Evolutionary conservation across 2,329 filamentous ascomycete genomes (phyloP).

Genomic region (Apiospora malaysiana): DNA sequence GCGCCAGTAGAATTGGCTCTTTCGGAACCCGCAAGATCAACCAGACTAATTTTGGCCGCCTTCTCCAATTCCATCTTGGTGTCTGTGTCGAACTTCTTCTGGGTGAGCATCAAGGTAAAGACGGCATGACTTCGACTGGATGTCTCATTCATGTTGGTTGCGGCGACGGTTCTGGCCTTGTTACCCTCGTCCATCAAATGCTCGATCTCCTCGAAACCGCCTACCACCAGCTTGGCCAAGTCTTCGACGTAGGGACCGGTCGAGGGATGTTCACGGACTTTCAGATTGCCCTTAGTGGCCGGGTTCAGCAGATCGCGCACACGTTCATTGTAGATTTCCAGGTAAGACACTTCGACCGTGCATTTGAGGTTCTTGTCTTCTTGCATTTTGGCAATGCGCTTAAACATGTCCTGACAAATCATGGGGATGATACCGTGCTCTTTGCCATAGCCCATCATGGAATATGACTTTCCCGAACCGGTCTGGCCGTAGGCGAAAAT

Average conservation of each 20-base stretch:
- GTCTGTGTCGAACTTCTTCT: slow-evolving; percentile 88
- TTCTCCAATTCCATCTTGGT: slow-evolving; percentile 98
- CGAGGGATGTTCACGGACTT: slow-evolving; percentile 96
- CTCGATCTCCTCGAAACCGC: slow-evolving; percentile 94
- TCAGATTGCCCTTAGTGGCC: slow-evolving; percentile 92
- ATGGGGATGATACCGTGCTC: slow-evolving; percentile 95
- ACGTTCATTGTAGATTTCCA: slow-evolving; percentile 99
- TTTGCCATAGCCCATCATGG: slow-evolving; percentile 99
- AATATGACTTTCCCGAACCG: slow-evolving; percentile 97
- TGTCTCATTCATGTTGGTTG: slow-evolving; percentile 99
- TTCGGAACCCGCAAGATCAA: slow-evolving; percentile 97
- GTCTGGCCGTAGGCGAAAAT: slow-evolving; percentile 99
- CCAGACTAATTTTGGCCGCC: slow-evolving; percentile 95
- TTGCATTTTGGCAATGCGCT: slow-evolving; percentile 75
- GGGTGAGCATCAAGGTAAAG: slow-evolving; percentile 93
- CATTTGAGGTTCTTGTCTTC: slow-evolving; percentile 79
- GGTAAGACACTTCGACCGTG: slow-evolving; percentile 96
- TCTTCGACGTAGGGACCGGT: slow-evolving; percentile 98
- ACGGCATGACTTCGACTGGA: slow-evolving; percentile 98
- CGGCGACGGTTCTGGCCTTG: slow-evolving; percentile 95
- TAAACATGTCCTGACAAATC: slow-evolving; percentile 98
- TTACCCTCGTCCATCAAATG: slow-evolving; percentile 99
- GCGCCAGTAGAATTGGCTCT: slow-evolving; percentile 96
- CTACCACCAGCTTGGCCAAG: slow-evolving; percentile 90
- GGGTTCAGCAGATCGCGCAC: slow-evolving; percentile 96